Conservation (phyloP, 208 protist genomes). For the Naegleria gruberi region DNA sequence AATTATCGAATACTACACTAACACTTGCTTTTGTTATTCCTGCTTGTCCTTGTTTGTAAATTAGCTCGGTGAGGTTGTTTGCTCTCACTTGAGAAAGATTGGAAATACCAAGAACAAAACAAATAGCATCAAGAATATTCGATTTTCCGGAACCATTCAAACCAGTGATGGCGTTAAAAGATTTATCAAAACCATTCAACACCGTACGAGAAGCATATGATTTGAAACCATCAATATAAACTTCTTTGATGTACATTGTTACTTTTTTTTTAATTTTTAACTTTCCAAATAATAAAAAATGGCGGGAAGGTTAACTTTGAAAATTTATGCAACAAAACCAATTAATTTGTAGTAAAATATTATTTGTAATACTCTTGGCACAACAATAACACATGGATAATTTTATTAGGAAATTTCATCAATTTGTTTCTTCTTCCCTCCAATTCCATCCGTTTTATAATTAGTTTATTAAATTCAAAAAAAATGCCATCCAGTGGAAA, state of each 20-base stretch:
- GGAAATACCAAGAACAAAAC: slow-evolving; percentile 99
- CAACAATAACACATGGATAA: no score
- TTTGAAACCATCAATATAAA: slow-evolving; percentile 99
- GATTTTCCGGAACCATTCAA: slow-evolving; percentile 99
- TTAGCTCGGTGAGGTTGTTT: slow-evolving; percentile 90
- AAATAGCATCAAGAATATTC: slow-evolving; percentile 99
- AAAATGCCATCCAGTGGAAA: no score
- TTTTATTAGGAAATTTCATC: no score
- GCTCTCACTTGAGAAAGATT: slow-evolving; percentile 95
- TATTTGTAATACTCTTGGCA: no score
- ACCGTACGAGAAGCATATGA: slow-evolving; percentile 95
- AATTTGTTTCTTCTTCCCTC: no score
- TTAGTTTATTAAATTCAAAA: no score
- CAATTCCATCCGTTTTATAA: no score
- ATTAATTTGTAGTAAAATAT: no score
- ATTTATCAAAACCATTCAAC: slow-evolving; percentile 87
- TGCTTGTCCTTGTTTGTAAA: slow-evolving; percentile 99
- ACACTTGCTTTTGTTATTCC: slow-evolving; percentile 98
- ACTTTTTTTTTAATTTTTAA: no score
- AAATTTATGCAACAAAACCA: no score
- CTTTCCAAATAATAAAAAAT: no score
- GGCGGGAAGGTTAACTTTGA: no score
- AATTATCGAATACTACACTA: slow-evolving; percentile 98
- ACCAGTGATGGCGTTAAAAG: slow-evolving; percentile 99
- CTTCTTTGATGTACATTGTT: slow-evolving; percentile 95